Conservation (phyloP, 2,329 filamentous ascomycete species). For the Mariannaea elegans region DNA sequence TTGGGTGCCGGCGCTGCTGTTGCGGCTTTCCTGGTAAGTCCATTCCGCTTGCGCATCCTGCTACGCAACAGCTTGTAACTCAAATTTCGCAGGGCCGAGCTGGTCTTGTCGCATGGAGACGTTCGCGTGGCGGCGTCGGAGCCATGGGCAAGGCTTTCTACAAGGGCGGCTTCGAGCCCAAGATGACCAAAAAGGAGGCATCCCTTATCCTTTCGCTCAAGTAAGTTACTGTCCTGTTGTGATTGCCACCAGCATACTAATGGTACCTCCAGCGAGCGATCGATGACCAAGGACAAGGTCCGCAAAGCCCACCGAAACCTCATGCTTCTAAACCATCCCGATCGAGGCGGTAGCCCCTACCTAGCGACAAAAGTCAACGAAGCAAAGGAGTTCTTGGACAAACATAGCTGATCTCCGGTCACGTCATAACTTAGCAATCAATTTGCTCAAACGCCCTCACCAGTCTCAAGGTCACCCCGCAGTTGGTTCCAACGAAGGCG, state of each 20-base stretch:
- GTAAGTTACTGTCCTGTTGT: slow-evolving; percentile 57
- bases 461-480: slow-evolving; percentile 9
- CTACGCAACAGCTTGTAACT: slow-evolving; percentile 16
- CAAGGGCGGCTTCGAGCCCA: slow-evolving; percentile 97
- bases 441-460: slow-evolving; percentile 2
- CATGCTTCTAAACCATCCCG: slow-evolving; percentile 98
- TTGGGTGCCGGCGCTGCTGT: slow-evolving; percentile 59
- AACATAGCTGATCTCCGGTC: slow-evolving; percentile 50
- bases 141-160: slow-evolving; percentile 92
- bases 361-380: slow-evolving; percentile 98
- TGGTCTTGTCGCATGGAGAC: slow-evolving; percentile 86
- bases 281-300: slow-evolving; percentile 89
- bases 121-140: slow-evolving; percentile 80
- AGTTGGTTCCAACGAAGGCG: neutral
- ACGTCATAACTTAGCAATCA: slow-evolving; percentile 18
- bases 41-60: neutral
- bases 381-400: slow-evolving; percentile 95
- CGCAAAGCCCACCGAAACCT: slow-evolving; percentile 94
- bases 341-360: slow-evolving; percentile 96
- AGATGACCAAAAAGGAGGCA: slow-evolving; percentile 93
- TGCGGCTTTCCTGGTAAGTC: slow-evolving; percentile 60
- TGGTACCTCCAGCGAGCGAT: slow-evolving; percentile 73
- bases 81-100: slow-evolving; percentile 77
- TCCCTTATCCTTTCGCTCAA: slow-evolving; percentile 88
- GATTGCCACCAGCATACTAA: slow-evolving; percentile 10